Evolutionary conservation across 148 eudicot species (phyloP).

Genomic region (Chenopodium formosanum): DNA sequence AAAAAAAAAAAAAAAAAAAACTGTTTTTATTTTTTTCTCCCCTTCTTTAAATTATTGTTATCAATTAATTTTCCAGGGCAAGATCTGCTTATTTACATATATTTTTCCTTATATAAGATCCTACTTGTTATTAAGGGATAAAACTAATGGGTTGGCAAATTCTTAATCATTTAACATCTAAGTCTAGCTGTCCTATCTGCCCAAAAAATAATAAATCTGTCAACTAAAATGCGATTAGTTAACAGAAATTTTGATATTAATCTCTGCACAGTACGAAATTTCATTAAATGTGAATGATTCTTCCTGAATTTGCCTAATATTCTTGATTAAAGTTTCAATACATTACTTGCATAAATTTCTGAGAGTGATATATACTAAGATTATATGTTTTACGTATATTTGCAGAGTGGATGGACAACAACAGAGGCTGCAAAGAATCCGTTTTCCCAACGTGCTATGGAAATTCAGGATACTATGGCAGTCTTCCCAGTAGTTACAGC

Average conservation of each 20-base stretch:
- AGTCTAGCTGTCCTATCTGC: not conserved
- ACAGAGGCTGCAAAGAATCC: constrained; percentile 55
- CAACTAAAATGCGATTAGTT: no score
- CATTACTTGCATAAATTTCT: not conserved
- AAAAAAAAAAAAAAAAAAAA: not conserved
- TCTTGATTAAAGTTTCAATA: not conserved
- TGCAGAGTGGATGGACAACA: constrained; percentile 69
- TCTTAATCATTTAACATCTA: not conserved
- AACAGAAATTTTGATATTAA: not conserved
- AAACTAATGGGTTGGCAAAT: not conserved
- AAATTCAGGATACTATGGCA: not conserved
- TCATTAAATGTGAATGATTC: not conserved
- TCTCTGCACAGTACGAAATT: not conserved
- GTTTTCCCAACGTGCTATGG: constrained; percentile 49
- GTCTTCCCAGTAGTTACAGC: constrained; percentile 18
- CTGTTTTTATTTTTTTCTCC: not conserved
- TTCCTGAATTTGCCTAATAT: constrained; percentile 1
- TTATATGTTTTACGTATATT: constrained; percentile 10
- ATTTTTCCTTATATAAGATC: not conserved
- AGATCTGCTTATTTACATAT: not conserved
- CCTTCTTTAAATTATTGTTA: not conserved
- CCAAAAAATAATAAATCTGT: not conserved
- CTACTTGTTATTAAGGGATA: no score
- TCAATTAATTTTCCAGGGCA: not conserved
- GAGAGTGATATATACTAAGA: not conserved